Evolutionary conservation across 768 basidiomycete species (phyloP), one percentile per base, ranked within the genome.

Genomic region (Xerocomellus chrysenteron): DNA sequence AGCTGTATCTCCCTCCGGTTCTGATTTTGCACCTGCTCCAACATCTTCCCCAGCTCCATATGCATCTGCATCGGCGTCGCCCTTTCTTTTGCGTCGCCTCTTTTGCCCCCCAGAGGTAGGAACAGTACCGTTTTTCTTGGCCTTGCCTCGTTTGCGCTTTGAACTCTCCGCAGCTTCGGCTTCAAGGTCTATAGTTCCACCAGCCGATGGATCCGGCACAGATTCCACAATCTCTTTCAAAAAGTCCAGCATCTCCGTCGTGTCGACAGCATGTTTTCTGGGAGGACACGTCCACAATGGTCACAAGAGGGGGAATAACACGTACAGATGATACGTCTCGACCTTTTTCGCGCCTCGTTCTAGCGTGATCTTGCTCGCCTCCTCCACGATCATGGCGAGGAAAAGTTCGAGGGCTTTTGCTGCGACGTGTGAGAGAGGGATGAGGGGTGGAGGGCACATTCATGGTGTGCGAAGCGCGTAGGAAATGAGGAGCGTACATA

Each of bases 401-500:
- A 98, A 97, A 12, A 97, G 80, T 67, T 98, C 96, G 37, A 98
- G 80, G 0, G 92, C 92, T 78, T 97, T 97, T 8, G 96, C 96
- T 98, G 66, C n/a, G 28, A 37, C n/a, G 17, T 6, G 40, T 39
- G 26, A 17, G 19, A 2, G 26, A 5, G 26, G 12, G 21, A 7
- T 10, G 2, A n/a, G 21, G 16, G 19, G 17, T 7, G 13, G 21
- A 46, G 48, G 19, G 33, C 10, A 28, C 43, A 13, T 62, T 55
- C 50, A 60, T 55, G 57, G 55, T 32, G 54, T 62, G 60, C 43
- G 58, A 57, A 4, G 56, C 47, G 53, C 54, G 51, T 14, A 42
- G 54, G 55, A 60, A 48, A 56, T 41, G 46, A n/a, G 39, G 40
- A 17, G 82, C 92, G 71, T 67, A 97, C 96, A 98, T 65, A 98